A percentile compares a stretch with the other conserved stretches of the same genome.
Evolutionary conservation across 1,284 basidiomycete genomes (phyloP).

Genomic region (Neotropicomus parvogracilis): DNA sequence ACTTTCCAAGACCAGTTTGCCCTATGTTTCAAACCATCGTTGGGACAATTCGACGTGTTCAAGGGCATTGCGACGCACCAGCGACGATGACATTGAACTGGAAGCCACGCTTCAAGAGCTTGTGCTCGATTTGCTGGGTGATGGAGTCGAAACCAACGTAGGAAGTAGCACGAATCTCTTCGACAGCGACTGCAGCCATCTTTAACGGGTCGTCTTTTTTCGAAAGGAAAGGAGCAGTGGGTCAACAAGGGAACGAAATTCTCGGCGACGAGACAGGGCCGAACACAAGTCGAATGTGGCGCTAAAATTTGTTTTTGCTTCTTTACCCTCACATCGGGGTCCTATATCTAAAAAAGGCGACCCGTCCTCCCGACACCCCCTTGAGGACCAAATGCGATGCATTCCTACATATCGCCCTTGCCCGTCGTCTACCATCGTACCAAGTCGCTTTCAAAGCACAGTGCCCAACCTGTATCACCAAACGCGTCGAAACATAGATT

Average conservation of each 20-base stretch:
- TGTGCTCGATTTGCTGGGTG: slow-evolving; percentile 97
- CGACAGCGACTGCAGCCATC: slow-evolving; percentile 45
- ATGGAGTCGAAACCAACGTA: slow-evolving; percentile 96
- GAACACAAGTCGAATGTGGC: slow-evolving; percentile 26
- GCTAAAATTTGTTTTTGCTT: slow-evolving; percentile 36
- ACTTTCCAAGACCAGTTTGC: slow-evolving; percentile 97
- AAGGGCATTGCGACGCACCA: slow-evolving; percentile 54
- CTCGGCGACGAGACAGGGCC: slow-evolving; percentile 14
- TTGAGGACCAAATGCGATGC: background rate
- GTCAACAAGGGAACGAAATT: slow-evolving; percentile 20
- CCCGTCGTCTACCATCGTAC: background rate
- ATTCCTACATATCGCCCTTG: background rate
- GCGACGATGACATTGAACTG: slow-evolving; percentile 98
- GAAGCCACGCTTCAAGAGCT: slow-evolving; percentile 98
- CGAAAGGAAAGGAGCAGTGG: slow-evolving; percentile 15
- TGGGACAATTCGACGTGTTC: background rate
- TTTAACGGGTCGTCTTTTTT: slow-evolving; percentile 19
- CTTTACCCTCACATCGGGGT: slow-evolving; percentile 27
- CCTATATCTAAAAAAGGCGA: slow-evolving; percentile 18
- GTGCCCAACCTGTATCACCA: slow-evolving; percentile 32
- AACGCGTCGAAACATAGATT: slow-evolving; percentile 24
- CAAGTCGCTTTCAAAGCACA: slow-evolving; percentile 24
- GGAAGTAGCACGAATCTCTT: slow-evolving; percentile 83
- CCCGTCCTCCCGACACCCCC: slow-evolving; percentile 19
- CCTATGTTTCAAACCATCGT: slow-evolving; percentile 45